Evolutionary conservation across 1,284 basidiomycete species (phyloP), one percentile per base, ranked within the genome.

Genomic region (Clitocybe nebularis): DNA sequence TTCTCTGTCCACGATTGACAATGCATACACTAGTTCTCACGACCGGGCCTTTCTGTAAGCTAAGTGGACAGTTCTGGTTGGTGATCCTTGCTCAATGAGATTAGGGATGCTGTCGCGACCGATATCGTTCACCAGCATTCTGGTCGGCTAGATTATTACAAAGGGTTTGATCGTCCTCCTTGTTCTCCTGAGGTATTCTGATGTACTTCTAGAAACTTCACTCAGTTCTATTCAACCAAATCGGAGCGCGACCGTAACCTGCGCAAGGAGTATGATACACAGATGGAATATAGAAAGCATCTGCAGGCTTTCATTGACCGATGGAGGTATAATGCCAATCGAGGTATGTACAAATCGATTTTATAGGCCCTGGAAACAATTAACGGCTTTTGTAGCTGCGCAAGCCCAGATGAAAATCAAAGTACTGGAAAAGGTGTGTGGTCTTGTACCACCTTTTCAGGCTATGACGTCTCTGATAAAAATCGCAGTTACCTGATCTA

Each of bases 341-440:
- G 92, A 52, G 86, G 84, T 72, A 60, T 44, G 63, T 30, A 8
- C 51, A 56, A 52, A 16, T 3, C 13, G 3, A 6, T n/a, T 11
- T 22, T n/a, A 9, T 35, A 23, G 28, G n/a, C 37, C 8, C 25
- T 11, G 11, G 20, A 22, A 23, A 21, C 40, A 28, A 30, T 17
- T 43, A 13, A 43, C 37, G 13, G 43, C 20, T 42, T 45, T 40
- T 42, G 21, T 44, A 80, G 92, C 92, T 47, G 80, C 90, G 1
- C 93, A 97, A 65, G 93, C 94, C 21, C 94, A 97, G 61, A 90
- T 86, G 55, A 95, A 93, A 64, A 97, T 99, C 66, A 99, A 99
- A 68, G 94, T 98, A 49, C 73, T 99, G 38, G 96, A 99, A 64
- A 97, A 97, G 70, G 84, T 81, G 39, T 39, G 24, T 26, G 3